Evolutionary conservation across 202 grass and related monocot species (phyloP), one percentile per base, ranked within the genome.

Genomic region (Panicum hallii): DNA sequence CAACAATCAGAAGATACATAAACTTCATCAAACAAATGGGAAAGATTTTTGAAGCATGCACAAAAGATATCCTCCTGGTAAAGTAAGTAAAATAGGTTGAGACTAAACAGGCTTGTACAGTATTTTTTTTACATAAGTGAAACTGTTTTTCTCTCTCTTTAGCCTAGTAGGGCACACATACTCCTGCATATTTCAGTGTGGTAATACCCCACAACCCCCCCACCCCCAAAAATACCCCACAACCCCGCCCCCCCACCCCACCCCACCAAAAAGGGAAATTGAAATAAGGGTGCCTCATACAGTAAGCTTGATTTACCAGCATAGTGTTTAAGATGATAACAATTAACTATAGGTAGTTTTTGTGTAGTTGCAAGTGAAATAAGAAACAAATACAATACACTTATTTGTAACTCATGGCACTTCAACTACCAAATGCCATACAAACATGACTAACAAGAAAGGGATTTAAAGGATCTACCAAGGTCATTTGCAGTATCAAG

Each of bases 1-100:
- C 67, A 87, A 86, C 28, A 75, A 82, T 81, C 75, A 89, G 63
- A 82, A 78, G 46, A 83, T 76, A 55, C 5, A 73, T 64, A 67
- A 57, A 87, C 34, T 69, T 12, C 77, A 70, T 89, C 34, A n/a
- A 63, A 63, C 23, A 68, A 62, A 60, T 54, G 7, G 28, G 11
- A 52, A 85, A 36, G 43, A 32, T 62, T 81, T 85, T 52, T 70
- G 19, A 50, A 57, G 75, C 1, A 0, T 47, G 34, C 23, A 23
- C 34, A 46, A 42, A 7, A 46, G 79, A 23, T 42, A 80, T 73
- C 0, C 44, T 57, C 55, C 19, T 26, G 61, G 23, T 20, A 43
- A 47, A 68, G 60, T 20, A 36, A 70, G 38, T 16, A 12, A 4
- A 45, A 63, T 20, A 62, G 4, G 41, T 46, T 34, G 5, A 82